Conservation (phyloP, 345 rosid species). For the Trapa incisa region DNA sequence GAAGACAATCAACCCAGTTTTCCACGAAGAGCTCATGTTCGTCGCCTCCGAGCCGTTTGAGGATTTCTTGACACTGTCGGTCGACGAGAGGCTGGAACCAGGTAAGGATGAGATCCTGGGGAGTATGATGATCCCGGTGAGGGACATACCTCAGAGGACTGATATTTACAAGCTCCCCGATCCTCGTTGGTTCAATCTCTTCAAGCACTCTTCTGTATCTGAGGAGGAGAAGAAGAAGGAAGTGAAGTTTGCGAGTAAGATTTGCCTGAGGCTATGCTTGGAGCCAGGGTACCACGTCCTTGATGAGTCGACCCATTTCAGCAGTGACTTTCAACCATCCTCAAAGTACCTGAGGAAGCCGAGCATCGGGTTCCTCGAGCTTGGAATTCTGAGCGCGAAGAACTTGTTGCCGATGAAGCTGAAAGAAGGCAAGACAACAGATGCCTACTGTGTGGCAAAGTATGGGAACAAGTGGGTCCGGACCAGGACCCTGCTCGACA, state of each 20-base stretch:
- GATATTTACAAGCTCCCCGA: conserved; percentile 49
- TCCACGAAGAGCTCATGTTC: conserved; percentile 83
- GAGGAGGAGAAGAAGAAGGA: conserved; percentile 59
- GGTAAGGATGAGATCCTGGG: conserved; percentile 77
- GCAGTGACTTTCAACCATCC: conserved; percentile 90
- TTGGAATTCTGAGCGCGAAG: conserved; percentile 72
- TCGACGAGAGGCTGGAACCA: conserved; percentile 60
- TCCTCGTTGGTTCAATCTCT: conserved; percentile 62
- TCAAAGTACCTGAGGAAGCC: conserved; percentile 69
- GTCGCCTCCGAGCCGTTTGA: conserved; percentile 93
- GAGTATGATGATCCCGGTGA: conserved; percentile 33
- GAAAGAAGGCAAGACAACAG: conserved; percentile 64
- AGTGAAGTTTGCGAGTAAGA: conserved; percentile 81
- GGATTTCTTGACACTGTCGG: conserved; percentile 52
- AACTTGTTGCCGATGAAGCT: conserved; percentile 84
- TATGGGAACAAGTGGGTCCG: conserved; percentile 97
- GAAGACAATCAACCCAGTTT: conserved; percentile 47
- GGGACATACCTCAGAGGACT: conserved; percentile 33
- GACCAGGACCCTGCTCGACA: conserved; percentile 79
- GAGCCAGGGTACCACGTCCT: conserved; percentile 97
- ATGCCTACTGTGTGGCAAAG: conserved; percentile 91
- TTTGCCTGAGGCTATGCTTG: conserved; percentile 40
- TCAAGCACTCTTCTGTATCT: conserved; percentile 32
- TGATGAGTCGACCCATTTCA: conserved; percentile 85
- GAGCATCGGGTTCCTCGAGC: conserved; percentile 66